Evolutionary conservation across 192 early-diverging fungal species (phyloP).

Genomic region (Backusella westeae): DNA sequence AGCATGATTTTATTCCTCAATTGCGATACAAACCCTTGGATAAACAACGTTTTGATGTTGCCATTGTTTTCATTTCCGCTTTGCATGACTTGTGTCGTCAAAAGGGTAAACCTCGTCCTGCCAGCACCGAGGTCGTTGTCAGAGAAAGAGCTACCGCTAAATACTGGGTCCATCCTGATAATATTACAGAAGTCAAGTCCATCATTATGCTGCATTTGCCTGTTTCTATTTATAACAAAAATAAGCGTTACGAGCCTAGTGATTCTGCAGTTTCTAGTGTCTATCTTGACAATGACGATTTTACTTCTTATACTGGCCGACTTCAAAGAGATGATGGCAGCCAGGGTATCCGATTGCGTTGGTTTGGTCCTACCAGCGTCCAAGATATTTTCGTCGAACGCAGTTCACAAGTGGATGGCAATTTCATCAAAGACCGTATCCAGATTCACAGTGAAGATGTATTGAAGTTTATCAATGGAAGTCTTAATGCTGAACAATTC

Average conservation of each 20-base stretch:
- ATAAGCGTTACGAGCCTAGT: slow-evolving; percentile 42
- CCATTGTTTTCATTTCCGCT: slow-evolving; percentile 83
- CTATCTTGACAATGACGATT: slow-evolving; percentile 32
- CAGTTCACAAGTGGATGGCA: slow-evolving; percentile 29
- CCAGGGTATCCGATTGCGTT: slow-evolving; percentile 30
- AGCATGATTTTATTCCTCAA: slow-evolving; percentile 72
- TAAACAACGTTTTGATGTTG: slow-evolving; percentile 84
- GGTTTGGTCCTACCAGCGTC: slow-evolving; percentile 28
- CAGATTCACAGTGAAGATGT: slow-evolving; percentile 22
- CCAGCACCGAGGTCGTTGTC: slow-evolving; percentile 24
- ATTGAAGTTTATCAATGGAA: slow-evolving; percentile 14
- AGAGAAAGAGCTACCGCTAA: slow-evolving; percentile 77
- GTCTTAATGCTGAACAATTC: slow-evolving; percentile 47
- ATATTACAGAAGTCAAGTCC: slow-evolving; percentile 38
- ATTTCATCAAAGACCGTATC: slow-evolving; percentile 30
- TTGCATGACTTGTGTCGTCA: slow-evolving; percentile 70
- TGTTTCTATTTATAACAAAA: slow-evolving; percentile 44
- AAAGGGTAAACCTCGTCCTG: slow-evolving; percentile 31
- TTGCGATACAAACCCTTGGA: slow-evolving; percentile 79
- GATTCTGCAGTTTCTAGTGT: slow-evolving; percentile 36
- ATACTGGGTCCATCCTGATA: slow-evolving; percentile 41
- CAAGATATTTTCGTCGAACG: slow-evolving; percentile 29
- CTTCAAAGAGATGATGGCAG: slow-evolving; percentile 35
- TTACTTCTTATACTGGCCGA: slow-evolving; percentile 31
- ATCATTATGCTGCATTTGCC: slow-evolving; percentile 39